Percentiles rank a stretch among this genome's conserved stretches.
Evolutionary conservation across 208 protist species (phyloP).

Genomic region (Strigomonas galati): DNA sequence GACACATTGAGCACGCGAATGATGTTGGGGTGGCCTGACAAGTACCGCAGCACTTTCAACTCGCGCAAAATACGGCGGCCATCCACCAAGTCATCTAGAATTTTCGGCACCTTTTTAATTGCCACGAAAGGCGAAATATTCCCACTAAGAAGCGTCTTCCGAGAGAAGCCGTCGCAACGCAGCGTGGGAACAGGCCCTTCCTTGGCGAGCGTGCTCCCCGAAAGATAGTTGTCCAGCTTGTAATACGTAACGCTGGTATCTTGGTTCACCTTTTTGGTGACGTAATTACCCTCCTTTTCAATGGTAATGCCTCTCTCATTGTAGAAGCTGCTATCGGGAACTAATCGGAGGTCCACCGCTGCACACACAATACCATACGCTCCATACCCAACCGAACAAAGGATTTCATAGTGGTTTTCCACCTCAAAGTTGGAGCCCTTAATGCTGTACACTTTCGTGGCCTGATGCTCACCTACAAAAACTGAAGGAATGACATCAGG

Average conservation of each 20-base stretch:
- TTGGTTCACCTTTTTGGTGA: constrained; percentile 5
- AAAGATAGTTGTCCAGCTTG: constrained; percentile 14
- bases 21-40: constrained; percentile 91
- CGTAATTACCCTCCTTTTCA: constrained; percentile 27
- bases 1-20: constrained; percentile 89
- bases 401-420: constrained; percentile 58
- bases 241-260: constrained; percentile 1
- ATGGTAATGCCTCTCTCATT: constrained; percentile 23
- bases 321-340: constrained; percentile 34
- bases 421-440: constrained; percentile 53
- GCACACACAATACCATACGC: constrained; percentile 79
- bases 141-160: constrained; percentile 18
- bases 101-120: constrained; percentile 95
- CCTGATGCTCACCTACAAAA: constrained; percentile 12
- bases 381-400: constrained; percentile 53
- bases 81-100: constrained; percentile 93
- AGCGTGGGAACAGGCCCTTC: constrained; percentile 26
- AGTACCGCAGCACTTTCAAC: constrained; percentile 84
- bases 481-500: neutral
- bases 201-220: constrained; percentile 16
- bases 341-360: constrained; percentile 49
- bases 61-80: constrained; percentile 93
- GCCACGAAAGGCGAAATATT: constrained; percentile 73
- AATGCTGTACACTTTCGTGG: constrained; percentile 51
- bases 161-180: constrained; percentile 29